These are phyloP conservation scores for Torrubiella hemipterigena DNA, from an alignment of 2,329 filamentous ascomycete genomes.

Conservation along the genomic window DNA sequence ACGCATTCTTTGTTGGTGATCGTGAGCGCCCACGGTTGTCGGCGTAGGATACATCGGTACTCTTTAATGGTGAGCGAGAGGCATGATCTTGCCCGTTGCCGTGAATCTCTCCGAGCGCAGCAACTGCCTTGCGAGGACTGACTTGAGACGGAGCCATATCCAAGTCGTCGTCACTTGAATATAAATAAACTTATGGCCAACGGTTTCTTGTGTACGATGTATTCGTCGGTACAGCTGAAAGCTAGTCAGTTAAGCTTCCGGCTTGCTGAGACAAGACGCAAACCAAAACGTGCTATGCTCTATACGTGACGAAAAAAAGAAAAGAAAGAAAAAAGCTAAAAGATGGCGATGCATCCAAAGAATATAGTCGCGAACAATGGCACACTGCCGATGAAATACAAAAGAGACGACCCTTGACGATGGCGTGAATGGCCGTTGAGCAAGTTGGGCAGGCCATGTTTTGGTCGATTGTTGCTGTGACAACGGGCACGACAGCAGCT, in stretches of 20 bases:
- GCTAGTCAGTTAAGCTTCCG: neutral
- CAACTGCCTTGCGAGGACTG: constrained; percentile 4
- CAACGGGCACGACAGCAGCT: too few relatives aligned
- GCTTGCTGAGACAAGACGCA: neutral
- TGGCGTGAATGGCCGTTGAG: too few relatives aligned
- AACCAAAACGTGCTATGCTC: neutral
- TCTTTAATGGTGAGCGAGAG: constrained; percentile 28
- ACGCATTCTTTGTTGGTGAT: constrained; percentile 32
- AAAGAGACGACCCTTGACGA: too few relatives aligned
- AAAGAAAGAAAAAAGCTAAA: constrained; percentile 4
- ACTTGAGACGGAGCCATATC: too few relatives aligned
- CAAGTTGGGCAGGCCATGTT: neutral
- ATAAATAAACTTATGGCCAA: too few relatives aligned
- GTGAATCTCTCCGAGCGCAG: constrained; percentile 43
- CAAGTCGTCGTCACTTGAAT: too few relatives aligned
- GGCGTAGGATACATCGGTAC: constrained; percentile 17
- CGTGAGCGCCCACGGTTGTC: constrained; percentile 23
- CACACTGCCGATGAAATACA: too few relatives aligned
- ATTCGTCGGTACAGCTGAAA: too few relatives aligned
- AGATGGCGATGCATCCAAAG: too few relatives aligned
- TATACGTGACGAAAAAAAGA: constrained; percentile 2
- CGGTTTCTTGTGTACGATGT: too few relatives aligned
- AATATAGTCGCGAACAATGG: too few relatives aligned
- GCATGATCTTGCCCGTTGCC: constrained; percentile 37
- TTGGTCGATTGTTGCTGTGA: constrained; percentile 10